Evolutionary conservation across 306 rosid genomes (phyloP).

Genomic region (Vachellia pachyceras): DNA sequence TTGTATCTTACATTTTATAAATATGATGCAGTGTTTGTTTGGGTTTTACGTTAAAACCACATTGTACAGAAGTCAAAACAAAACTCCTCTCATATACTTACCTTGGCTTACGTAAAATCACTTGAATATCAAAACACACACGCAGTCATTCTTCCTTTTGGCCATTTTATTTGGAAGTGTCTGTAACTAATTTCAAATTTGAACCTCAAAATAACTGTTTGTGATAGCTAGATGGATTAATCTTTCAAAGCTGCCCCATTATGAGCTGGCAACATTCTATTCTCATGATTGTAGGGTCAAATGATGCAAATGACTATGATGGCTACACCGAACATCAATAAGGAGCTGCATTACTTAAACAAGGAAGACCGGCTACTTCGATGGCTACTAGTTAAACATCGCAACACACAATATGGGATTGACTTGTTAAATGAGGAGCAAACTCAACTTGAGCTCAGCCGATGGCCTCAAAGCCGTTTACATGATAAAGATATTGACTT

Average conservation of each 20-base stretch:
- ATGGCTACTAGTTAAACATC: conserved; percentile 86
- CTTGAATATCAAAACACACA: too few species aligned
- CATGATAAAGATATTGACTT: neutral
- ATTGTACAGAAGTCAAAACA: too few species aligned
- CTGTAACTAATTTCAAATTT: neutral
- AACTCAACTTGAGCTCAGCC: conserved; percentile 37
- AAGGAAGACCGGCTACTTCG: conserved; percentile 88
- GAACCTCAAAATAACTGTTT: neutral
- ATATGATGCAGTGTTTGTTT: too few species aligned
- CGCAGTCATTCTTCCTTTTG: neutral
- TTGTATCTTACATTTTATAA: neutral
- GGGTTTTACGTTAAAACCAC: too few species aligned
- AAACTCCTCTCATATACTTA: too few species aligned
- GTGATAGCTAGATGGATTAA: neutral
- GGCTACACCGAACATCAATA: conserved; percentile 89
- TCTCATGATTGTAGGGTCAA: conserved; percentile 62
- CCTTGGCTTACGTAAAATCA: too few species aligned
- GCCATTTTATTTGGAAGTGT: neutral
- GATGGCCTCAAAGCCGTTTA: conserved; percentile 29
- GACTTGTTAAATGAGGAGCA: conserved; percentile 57
- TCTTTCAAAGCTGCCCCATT: conserved; percentile 18
- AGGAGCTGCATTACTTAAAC: conserved; percentile 91
- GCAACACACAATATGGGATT: conserved; percentile 50
- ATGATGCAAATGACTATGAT: conserved; percentile 96
- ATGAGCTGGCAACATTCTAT: neutral